Evolutionary conservation across 768 basidiomycete species (phyloP).

Genomic region (Amanita rubescens): DNA sequence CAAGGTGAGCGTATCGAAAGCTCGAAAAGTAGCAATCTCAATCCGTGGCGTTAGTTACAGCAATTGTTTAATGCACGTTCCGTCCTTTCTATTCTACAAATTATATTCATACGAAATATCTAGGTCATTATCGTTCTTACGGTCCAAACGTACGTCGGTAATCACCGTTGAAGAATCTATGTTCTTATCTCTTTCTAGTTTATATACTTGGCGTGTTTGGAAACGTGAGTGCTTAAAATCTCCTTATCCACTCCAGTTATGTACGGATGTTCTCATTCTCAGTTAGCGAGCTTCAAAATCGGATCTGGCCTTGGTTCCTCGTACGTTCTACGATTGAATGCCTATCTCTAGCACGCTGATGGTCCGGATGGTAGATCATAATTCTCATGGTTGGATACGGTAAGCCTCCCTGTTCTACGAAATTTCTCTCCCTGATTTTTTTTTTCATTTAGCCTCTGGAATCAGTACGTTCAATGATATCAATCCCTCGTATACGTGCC

Average conservation of each 20-base stretch:
- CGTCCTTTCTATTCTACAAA: not conserved
- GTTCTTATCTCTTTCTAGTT: not conserved
- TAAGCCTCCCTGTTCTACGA: not conserved
- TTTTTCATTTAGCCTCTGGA: not conserved
- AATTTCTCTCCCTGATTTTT: not conserved
- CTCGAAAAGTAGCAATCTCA: not conserved
- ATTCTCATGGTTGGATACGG: not conserved
- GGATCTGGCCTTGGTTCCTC: not conserved
- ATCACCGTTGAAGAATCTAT: not conserved
- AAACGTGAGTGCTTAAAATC: not conserved
- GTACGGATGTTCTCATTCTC: too few relatives aligned
- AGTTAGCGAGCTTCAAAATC: not conserved
- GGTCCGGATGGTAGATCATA: not conserved
- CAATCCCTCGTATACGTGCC: not conserved
- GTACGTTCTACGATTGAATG: too few relatives aligned
- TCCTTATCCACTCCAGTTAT: not conserved
- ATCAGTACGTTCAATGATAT: not conserved
- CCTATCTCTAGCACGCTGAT: not conserved
- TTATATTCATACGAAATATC: not conserved
- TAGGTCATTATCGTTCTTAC: not conserved
- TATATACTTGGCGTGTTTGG: not conserved
- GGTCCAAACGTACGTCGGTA: not conserved
- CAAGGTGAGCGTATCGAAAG: not conserved
- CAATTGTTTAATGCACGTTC: not conserved
- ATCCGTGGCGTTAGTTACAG: not conserved